These are phyloP conservation scores for Lentinula guzmanii DNA, from an alignment of 768 basidiomycete species.

Conservation along the genomic window DNA sequence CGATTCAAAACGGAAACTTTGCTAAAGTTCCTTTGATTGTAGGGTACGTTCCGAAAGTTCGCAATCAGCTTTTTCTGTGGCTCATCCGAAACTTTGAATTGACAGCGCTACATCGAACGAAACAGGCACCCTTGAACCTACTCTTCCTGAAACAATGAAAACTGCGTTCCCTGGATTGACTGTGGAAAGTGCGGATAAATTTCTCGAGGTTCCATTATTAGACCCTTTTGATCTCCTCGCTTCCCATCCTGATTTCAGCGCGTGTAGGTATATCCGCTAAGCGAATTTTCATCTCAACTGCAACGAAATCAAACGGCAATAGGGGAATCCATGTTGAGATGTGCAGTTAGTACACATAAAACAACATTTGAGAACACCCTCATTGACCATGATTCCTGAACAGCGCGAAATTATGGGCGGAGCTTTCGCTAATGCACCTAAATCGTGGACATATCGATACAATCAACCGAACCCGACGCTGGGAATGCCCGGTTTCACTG, in stretches of 20 bases:
- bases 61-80: no score
- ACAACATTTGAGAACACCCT: not conserved
- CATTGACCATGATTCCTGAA: not conserved
- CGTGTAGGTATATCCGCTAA: slow-evolving; percentile 33
- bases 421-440: slow-evolving; percentile 27
- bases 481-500: slow-evolving; percentile 23
- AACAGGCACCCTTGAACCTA: slow-evolving; percentile 28
- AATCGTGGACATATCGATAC: slow-evolving; percentile 52
- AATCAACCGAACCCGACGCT: slow-evolving; percentile 47
- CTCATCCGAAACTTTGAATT: not conserved
- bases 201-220: slow-evolving; percentile 21
- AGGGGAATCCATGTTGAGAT: slow-evolving; percentile 43
- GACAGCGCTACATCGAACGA: slow-evolving; percentile 54
- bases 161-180: slow-evolving; percentile 40
- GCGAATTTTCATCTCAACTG: slow-evolving; percentile 33
- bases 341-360: slow-evolving; percentile 37
- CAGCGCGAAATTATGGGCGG: slow-evolving; percentile 44
- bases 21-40: slow-evolving; percentile 50
- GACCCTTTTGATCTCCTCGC: not conserved
- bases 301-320: slow-evolving; percentile 40
- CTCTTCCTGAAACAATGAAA: slow-evolving; percentile 30
- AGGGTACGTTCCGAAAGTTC: slow-evolving; percentile 30
- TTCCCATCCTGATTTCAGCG: not conserved
- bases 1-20: slow-evolving; percentile 39
- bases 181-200: slow-evolving; percentile 26